Percentiles rank a stretch among this genome's conserved stretches.
Evolutionary conservation across 164 flowering plant species (phyloP).

Genomic region (Stephania cephalantha): DNA sequence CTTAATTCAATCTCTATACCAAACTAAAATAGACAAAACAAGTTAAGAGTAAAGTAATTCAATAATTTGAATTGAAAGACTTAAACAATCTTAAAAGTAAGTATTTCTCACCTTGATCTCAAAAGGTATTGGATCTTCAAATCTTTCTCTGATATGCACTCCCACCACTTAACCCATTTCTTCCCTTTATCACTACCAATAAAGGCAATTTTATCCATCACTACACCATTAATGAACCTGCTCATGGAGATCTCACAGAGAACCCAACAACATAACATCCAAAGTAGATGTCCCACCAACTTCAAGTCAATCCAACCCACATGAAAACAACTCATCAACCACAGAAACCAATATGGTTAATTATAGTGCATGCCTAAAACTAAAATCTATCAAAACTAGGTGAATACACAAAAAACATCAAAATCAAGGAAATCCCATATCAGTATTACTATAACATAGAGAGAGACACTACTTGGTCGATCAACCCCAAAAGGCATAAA

Average conservation of each 20-base stretch:
- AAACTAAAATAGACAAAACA: too few species aligned
- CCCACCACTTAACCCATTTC: too few species aligned
- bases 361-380: slow-evolving; percentile 14
- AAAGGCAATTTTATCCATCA: too few species aligned
- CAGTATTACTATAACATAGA: background rate
- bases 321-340: slow-evolving; percentile 51
- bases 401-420: background rate
- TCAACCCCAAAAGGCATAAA: background rate
- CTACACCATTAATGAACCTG: too few species aligned
- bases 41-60: too few species aligned
- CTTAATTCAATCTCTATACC: too few species aligned
- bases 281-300: background rate
- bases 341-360: slow-evolving; percentile 14
- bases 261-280: too few species aligned
- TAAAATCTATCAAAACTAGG: slow-evolving; percentile 23
- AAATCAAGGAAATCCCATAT: slow-evolving; percentile 2
- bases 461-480: background rate
- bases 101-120: too few species aligned
- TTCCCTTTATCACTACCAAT: too few species aligned
- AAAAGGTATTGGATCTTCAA: slow-evolving; percentile 34
- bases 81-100: too few species aligned
- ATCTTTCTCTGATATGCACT: slow-evolving; percentile 25
- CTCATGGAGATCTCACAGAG: too few species aligned
- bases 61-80: too few species aligned
- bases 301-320: slow-evolving; percentile 48